Evolutionary conservation across 345 rosid genomes (phyloP).

Genomic region (Pistacia integerrima): DNA sequence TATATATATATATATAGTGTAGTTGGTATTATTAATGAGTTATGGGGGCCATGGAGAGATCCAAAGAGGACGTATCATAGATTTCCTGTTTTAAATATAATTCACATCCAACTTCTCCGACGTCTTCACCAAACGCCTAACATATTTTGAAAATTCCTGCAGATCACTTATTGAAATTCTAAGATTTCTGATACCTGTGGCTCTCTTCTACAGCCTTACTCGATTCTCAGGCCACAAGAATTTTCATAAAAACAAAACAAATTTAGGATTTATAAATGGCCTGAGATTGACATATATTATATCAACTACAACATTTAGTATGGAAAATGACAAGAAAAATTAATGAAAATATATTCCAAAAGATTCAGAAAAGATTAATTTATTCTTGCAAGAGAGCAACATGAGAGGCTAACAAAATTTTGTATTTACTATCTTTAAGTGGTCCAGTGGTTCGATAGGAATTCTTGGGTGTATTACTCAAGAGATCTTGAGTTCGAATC

Average conservation of each 20-base stretch:
- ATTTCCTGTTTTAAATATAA: not conserved
- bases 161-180: too few species aligned
- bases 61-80: not conserved
- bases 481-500: too few species aligned
- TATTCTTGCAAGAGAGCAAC: not conserved
- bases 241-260: not conserved
- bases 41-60: not conserved
- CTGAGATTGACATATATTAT: too few species aligned
- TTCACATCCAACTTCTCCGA: not conserved
- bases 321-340: slow-evolving; percentile 13
- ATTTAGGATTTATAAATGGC: too few species aligned
- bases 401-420: not conserved
- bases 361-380: not conserved
- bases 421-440: too few species aligned
- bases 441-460: too few species aligned
- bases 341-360: slow-evolving; percentile 13
- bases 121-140: not conserved
- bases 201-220: too few species aligned
- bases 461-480: too few species aligned
- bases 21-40: not conserved
- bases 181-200: too few species aligned
- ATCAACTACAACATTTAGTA: not conserved
- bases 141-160: too few species aligned
- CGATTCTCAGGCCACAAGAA: not conserved
- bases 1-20: not conserved